Conservation (phyloP, 129 eudicot genomes). For the Flaveria brownii region DNA sequence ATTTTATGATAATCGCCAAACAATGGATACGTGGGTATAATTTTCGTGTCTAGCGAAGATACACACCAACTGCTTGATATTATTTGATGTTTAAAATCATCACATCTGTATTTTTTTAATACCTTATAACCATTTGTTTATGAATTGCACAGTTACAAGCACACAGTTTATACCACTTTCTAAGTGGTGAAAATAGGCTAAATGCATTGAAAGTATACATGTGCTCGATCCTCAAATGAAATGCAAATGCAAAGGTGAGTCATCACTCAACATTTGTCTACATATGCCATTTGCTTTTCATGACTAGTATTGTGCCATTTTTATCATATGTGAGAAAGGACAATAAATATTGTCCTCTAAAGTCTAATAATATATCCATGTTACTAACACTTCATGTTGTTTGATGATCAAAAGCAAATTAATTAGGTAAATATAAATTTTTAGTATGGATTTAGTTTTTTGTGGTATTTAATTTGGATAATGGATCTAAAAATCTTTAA, state of each 20-base stretch:
- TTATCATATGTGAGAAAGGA: not conserved
- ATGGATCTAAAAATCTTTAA: too few species aligned
- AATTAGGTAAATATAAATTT: not conserved
- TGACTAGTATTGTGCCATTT: not conserved
- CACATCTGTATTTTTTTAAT: too few species aligned
- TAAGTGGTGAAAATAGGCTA: not conserved
- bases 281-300: constrained; percentile 6
- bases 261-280: constrained; percentile 22
- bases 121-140: too few species aligned
- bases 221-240: not conserved
- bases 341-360: not conserved
- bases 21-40: not conserved
- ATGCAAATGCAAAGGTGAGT: constrained; percentile 30
- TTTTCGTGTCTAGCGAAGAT: too few species aligned
- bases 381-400: not conserved
- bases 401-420: not conserved
- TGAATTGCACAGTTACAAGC: too few species aligned
- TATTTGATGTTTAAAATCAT: too few species aligned
- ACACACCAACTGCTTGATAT: too few species aligned
- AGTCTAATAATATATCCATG: not conserved
- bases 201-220: constrained; percentile 15
- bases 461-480: not conserved
- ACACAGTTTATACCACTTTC: too few species aligned
- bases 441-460: not conserved
- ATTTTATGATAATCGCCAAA: not conserved